Evolutionary conservation across 2,329 filamentous ascomycete species (phyloP), one percentile per base, ranked within the genome.

Genomic region (Talaromyces sp.): DNA sequence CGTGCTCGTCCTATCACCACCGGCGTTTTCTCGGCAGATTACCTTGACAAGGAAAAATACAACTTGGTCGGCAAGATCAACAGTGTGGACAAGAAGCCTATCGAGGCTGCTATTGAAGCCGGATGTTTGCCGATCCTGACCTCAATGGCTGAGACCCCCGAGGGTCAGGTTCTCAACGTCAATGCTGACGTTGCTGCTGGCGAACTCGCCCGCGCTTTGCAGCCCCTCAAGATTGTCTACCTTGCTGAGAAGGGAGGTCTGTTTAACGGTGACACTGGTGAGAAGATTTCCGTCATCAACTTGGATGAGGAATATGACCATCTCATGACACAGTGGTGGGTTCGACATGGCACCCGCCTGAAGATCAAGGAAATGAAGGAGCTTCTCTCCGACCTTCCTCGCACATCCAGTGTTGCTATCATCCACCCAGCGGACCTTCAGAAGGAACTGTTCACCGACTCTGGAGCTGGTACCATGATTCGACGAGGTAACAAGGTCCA

Each of bases 281-380:
- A 94, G 83, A 96, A 97, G 83, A 98, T 98, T 74, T 97, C 94
- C 6, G 91, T 90, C 66, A 98, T 98, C 81, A 98, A 98, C 81
- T 84, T 99, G 65, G 95, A 99, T 75, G 93, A 96, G 80, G 95
- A 99, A 81, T 98, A 91, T 73, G 92, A 96, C 66, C 86, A 91
- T 74, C 86, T 97, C 73, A 97, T 98, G 92, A 85, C 88, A 65
- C 92, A 97, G 80, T 88, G 91, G 71, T 99, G 94, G 95, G 95
- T 96, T 78, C 89, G 92, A 74, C 96, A 95, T 76, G 95, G 95
- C 68, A 98, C 94, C 43, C 87, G 93, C 68, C 85, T 98, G 69
- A 99, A 99, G 88, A 98, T 99, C 79, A 92, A 91, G 81, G 93
- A 99, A 82, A 96, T 96, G 81, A 96, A 97, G 84, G 93, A 96